phyloP scores from a whole-genome alignment of 345 rosid species.

The Lumnitzera littorea region DNA sequence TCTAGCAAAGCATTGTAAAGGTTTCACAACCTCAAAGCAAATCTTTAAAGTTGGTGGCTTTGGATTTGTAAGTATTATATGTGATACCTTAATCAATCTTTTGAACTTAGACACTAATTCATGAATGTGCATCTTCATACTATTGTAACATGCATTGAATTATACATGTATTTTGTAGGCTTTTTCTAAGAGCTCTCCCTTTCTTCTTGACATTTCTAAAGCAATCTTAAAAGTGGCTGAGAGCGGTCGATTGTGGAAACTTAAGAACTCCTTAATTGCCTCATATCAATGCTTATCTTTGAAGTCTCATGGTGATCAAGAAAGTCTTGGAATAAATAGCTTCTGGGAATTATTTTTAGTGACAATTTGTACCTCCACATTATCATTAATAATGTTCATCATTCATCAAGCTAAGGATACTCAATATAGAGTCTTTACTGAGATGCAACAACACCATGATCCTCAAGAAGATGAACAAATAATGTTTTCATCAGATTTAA shows the following conservation, averaged over 20 bases:
- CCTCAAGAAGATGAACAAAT: constrained; percentile 1
- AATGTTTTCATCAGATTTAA: not conserved
- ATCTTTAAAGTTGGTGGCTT: constrained; percentile 14
- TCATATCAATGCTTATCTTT: constrained; percentile 6
- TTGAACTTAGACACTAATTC: not conserved
- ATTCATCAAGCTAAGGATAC: not conserved
- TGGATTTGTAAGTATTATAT: constrained; percentile 19
- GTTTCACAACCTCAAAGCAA: constrained; percentile 12
- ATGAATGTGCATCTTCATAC: not conserved
- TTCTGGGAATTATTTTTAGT: constrained; percentile 12
- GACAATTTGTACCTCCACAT: constrained; percentile 5
- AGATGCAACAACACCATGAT: not conserved
- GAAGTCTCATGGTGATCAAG: not conserved
- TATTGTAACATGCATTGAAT: too few species aligned
- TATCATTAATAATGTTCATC: not conserved
- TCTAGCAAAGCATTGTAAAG: constrained; percentile 19
- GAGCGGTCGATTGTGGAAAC: constrained; percentile 8
- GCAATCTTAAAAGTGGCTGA: constrained; percentile 16
- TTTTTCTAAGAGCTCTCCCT: constrained; percentile 12
- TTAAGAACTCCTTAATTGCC: constrained; percentile 6
- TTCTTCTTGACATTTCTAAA: constrained; percentile 19
- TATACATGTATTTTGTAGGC: constrained; percentile 2
- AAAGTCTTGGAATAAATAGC: constrained; percentile 5
- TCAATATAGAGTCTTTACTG: not conserved
- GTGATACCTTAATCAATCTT: not conserved